Percentiles rank a stretch among this genome's conserved stretches.
These are phyloP conservation scores for Grosmannia penicillata DNA, from an alignment of 2,329 filamentous ascomycete species.

Conservation along the genomic window DNA sequence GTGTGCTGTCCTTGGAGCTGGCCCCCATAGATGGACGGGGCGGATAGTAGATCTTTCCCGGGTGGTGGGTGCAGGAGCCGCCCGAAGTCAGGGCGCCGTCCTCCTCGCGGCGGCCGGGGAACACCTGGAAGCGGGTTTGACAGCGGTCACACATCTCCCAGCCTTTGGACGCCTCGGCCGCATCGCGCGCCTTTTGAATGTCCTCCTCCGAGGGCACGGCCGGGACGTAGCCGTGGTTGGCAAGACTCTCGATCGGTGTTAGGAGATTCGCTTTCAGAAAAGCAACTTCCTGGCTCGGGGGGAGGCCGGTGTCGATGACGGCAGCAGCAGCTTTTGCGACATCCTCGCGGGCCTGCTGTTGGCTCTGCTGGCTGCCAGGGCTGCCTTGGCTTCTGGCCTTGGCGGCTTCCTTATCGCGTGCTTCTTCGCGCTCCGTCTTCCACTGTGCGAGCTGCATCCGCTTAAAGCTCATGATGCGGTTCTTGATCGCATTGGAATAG, in stretches of 20 bases:
- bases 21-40: constrained; percentile 29
- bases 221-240: constrained; percentile 61
- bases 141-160: constrained; percentile 89
- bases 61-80: constrained; percentile 69
- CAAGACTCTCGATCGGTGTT: constrained; percentile 49
- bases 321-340: not conserved
- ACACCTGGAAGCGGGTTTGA: constrained; percentile 74
- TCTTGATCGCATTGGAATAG: constrained; percentile 75
- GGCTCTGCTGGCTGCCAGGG: not conserved
- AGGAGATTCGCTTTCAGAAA: constrained; percentile 43
- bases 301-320: constrained; percentile 54
- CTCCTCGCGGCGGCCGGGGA: constrained; percentile 64
- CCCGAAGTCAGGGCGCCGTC: constrained; percentile 65
- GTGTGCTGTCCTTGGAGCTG: constrained; percentile 39
- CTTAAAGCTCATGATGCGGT: constrained; percentile 60
- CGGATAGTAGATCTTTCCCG: constrained; percentile 52
- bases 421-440: constrained; percentile 39
- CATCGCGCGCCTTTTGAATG: constrained; percentile 49
- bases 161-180: constrained; percentile 50
- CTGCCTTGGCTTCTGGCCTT: not conserved
- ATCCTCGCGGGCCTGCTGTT: not conserved
- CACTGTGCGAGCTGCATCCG: constrained; percentile 62
- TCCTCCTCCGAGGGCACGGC: constrained; percentile 49
- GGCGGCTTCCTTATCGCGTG: constrained; percentile 16
- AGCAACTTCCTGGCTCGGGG: constrained; percentile 48